A percentile compares a stretch with the other conserved stretches of the same genome.
Conservation (phyloP, 352 stramenopile genomes). For the Phytophthora sp. region DNA sequence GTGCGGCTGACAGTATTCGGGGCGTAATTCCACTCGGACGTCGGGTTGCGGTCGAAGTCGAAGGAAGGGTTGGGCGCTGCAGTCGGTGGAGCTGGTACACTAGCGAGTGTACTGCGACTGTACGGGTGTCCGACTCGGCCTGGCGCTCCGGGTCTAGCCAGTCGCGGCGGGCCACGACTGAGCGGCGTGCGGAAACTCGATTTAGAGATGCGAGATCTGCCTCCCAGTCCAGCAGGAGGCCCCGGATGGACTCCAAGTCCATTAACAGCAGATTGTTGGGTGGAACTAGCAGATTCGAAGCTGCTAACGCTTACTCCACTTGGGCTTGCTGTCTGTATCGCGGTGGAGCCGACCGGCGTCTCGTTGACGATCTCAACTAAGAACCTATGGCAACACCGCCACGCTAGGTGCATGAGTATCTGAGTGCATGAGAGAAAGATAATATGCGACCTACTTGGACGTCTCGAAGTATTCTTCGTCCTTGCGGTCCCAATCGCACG, state of each 20-base stretch:
- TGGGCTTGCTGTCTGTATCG: background rate
- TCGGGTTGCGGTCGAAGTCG: constrained; percentile 64
- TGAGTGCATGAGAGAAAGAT: background rate
- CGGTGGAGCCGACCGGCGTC: constrained; percentile 42
- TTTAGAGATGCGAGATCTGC: constrained; percentile 19
- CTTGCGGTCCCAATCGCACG: constrained; percentile 61
- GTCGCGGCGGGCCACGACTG: constrained; percentile 18
- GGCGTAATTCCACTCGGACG: constrained; percentile 69
- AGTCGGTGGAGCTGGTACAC: constrained; percentile 2
- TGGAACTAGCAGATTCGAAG: constrained; percentile 9
- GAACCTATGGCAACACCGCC: constrained; percentile 45
- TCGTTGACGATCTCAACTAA: constrained; percentile 76
- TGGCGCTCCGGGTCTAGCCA: constrained; percentile 17
- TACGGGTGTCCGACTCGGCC: constrained; percentile 20
- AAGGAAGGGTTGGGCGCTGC: constrained; percentile 28
- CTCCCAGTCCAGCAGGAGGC: constrained; percentile 11
- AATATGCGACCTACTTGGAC: constrained; percentile 49
- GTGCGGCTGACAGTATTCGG: constrained; percentile 49
- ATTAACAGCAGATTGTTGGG: background rate
- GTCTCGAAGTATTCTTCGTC: constrained; percentile 66
- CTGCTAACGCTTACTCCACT: constrained; percentile 1
- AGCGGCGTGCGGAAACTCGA: constrained; percentile 45
- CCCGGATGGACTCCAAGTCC: background rate
- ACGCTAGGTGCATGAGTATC: too few species aligned
- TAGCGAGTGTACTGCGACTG: constrained; percentile 11